Evolutionary conservation across 2,329 filamentous ascomycete genomes (phyloP), one percentile per base, ranked within the genome.

Genomic region (Penicillium thymicola): DNA sequence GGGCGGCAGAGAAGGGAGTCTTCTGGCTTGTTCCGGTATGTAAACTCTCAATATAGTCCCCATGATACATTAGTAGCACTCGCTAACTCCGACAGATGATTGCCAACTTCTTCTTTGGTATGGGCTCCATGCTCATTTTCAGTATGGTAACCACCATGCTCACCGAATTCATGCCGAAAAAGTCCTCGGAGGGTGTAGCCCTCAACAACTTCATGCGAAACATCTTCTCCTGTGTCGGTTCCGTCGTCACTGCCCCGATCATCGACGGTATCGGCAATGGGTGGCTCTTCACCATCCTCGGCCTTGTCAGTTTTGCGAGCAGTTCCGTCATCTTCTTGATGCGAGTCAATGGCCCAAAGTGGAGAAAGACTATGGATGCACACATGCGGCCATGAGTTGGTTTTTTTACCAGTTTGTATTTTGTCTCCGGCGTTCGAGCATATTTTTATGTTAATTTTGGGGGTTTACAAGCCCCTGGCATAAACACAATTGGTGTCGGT

Each of bases 191-290:
- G 11, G 89, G 89, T 1, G 88, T 93, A 3, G 90, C 90, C 0
- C 78, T 92, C 42, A 92, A 93, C 72, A 93, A 93, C 69, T 90
- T 93, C 66, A 79, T 90, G 50, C 79, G 90, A 46, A 94, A 93
- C 65, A 89, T 92, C 38, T 86, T 92, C 65, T 86, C 83, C 48
- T 92, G 88, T 59, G 80, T 90, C 1, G 89, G 88, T 10, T 82
- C 82, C 42, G 72, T 92, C 32, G 82, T 92, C 18, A 84, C 87
- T 0, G 82, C 87, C 59, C 89, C 90, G 0, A 79, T 90, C 54
- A 88, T 93, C 52, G 69, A 81, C 18, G 87, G 79, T 2, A 87
- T 92, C 59, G 88, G 89, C 2, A 84, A 87, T 60, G 90, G 89
- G 1, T 92, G 88, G 88, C 74, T 92, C 0, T 89, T 90, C 62